Base-by-base conservation (phyloP, 805 yeast species). In the Candida sonorensis region DNA sequence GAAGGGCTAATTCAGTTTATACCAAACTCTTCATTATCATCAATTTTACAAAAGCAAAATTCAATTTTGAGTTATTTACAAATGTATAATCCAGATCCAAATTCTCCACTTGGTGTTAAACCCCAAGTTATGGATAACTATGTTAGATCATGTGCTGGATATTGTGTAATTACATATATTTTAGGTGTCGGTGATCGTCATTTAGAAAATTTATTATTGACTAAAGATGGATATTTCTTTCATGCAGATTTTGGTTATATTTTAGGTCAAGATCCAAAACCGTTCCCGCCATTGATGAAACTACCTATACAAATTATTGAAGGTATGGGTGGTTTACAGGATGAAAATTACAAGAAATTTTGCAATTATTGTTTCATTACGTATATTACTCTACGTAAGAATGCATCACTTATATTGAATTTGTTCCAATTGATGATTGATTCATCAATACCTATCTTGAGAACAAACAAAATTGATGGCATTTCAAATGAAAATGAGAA, bases 161-260 rank as follows among this genome's bases (percentile, higher is more conserved):
- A 92, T 52, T 92, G 97, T 64, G 97, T 92, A 1, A 83, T 92
- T 16, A 92, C 98, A 0, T 92, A 92, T 48, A 62, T 92, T 7
- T 61, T 92, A 10, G 99, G 98, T 5, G 97, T 92, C 7, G 99
- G 99, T 11, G 99, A 92, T 59, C 72, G 99, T 36, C 99, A 92
- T 62, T 64, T 92, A 41, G 99, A 92, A 51, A 92, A 92, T 50
- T 61, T 92, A 41, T 65, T 92, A 27, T 23, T 82, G 78, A 31
- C 86, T 77, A 41, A 62, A 41, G 81, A 90, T 69, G 80, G 94
- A 2, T 84, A 77, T 46, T 92, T 92, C 53, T 90, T 94, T 74
- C 99, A 92, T 59, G 97, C 95, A 1, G 99, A 92, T 59, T 92
- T 85, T 57, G 99, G 99, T 1, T 92, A 92, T 50, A 90, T 92